Percentiles rank a stretch among this genome's conserved stretches.
These are phyloP conservation scores for Staphylotrichum tortipilum DNA, from an alignment of 495 filamentous ascomycete genomes.

Conservation along the genomic window DNA sequence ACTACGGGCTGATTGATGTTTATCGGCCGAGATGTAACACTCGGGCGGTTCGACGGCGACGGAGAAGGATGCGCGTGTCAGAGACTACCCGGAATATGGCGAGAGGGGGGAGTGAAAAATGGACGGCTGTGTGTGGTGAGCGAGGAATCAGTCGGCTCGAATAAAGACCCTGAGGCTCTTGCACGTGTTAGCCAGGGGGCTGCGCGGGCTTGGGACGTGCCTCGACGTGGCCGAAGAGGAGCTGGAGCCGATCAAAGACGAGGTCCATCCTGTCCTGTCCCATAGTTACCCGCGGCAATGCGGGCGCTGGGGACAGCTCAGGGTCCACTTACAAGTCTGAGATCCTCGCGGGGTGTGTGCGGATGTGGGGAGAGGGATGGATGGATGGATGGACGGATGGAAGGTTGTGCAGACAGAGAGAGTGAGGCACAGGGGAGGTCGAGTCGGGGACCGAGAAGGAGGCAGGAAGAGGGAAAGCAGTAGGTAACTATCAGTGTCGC, in stretches of 20 bases:
- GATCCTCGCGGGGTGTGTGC: background rate
- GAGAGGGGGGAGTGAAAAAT: background rate
- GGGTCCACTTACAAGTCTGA: constrained; percentile 12
- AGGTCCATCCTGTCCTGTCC: background rate
- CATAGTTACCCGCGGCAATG: constrained; percentile 19
- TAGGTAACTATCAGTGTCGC: too few species aligned
- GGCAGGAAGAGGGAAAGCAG: too few species aligned
- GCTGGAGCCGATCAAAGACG: background rate
- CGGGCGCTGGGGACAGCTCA: background rate
- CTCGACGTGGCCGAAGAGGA: constrained; percentile 7
- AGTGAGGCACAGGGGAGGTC: background rate
- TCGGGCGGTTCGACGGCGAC: background rate
- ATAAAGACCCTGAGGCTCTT: constrained; percentile 21
- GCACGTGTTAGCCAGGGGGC: constrained; percentile 30
- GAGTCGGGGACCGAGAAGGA: constrained; percentile 1
- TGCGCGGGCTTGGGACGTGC: constrained; percentile 3
- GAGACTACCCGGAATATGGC: background rate
- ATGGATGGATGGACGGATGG: background rate
- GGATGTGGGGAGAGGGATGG: background rate
- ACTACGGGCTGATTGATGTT: background rate
- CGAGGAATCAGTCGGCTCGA: background rate
- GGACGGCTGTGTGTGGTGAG: background rate
- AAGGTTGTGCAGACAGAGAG: constrained; percentile 1
- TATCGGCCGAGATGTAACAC: background rate
- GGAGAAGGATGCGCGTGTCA: background rate